Evolutionary conservation across 352 stramenopile species (phyloP), one percentile per base, ranked within the genome.

Genomic region (Globisporangium spinosum): DNA sequence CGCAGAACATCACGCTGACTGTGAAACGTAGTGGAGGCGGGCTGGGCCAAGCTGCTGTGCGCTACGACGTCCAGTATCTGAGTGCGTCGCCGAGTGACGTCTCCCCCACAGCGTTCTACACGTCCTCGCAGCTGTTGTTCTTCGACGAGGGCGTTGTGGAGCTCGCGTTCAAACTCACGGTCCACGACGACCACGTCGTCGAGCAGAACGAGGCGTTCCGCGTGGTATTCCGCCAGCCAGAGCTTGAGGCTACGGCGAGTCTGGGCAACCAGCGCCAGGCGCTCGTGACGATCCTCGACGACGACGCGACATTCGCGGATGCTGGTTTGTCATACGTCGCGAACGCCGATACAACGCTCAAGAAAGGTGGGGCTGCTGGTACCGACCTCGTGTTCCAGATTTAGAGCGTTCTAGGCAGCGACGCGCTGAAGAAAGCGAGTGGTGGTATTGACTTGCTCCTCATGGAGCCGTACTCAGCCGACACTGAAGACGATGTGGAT

Each of bases 101-200:
- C 1, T 93, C 89, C 0, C 70, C 90, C 4, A 97, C 89, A 0
- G 87, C 90, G 29, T 87, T 87, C 64, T 98, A 98, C 70, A 98
- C 94, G 15, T 84, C 77, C 55, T 82, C 76, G 29, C 87, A 91
- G 72, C 79, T 72, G 38, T 70, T 98, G 8, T 70, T 82, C 34
- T 98, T 98, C 65, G 69, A 67, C 0, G 77, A 81, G 17, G 91
- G 89, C 5, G 80, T 97, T 23, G 78, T 98, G 20, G 78, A 89
- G 27, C 79, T 97, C 43, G 87, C 85, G 34, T 98, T 98, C 74
- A 70, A 92, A 29, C 64, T 98, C 25, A 94, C 90, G 22, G 97
- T 98, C 64, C 90, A 98, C 68, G 93, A 98, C 64, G 90, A 98
- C 64, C 83, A 87, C 34, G 51, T 85, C 34, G 64, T 85, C 2